Evolutionary conservation across 768 basidiomycete species (phyloP).

Genomic region (Multifurca ochricompacta): DNA sequence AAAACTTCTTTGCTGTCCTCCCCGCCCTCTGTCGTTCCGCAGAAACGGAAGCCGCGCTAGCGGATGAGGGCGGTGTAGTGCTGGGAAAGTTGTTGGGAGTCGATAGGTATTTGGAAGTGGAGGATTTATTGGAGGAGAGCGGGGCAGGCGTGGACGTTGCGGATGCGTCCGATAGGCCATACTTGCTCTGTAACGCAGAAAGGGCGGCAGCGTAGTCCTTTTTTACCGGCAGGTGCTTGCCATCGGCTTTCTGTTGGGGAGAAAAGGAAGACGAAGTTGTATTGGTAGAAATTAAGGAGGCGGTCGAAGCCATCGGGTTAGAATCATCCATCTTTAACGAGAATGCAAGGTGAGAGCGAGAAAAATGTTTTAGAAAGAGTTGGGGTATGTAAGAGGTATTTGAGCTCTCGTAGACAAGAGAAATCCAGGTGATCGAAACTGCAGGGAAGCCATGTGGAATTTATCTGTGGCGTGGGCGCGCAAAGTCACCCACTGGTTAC

Average conservation of each 20-base stretch:
- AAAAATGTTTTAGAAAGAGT: too few relatives aligned
- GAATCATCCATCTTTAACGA: neutral
- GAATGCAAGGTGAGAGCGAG: neutral
- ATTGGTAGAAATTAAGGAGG: conserved; percentile 7
- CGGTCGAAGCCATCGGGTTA: neutral
- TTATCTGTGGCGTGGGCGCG: neutral
- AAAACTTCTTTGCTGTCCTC: neutral
- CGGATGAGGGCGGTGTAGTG: neutral
- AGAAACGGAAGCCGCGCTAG: neutral
- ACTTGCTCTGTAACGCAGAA: neutral
- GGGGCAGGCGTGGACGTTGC: neutral
- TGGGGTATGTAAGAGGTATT: neutral
- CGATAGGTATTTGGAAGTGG: neutral
- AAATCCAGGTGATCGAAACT: neutral
- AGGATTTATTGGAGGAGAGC: neutral
- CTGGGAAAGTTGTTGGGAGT: neutral
- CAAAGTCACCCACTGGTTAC: neutral
- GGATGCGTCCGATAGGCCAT: neutral
- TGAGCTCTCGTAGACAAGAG: neutral
- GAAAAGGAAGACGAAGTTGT: conserved; percentile 12
- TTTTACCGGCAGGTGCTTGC: neutral
- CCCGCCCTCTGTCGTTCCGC: neutral
- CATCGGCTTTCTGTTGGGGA: neutral
- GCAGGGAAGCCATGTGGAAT: neutral
- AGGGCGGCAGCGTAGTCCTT: conserved; percentile 9